A percentile compares a stretch with the other conserved stretches of the same genome.
Evolutionary conservation across 1,284 basidiomycete genomes (phyloP).

Genomic region (Pseudomicrostroma phylloplanum): DNA sequence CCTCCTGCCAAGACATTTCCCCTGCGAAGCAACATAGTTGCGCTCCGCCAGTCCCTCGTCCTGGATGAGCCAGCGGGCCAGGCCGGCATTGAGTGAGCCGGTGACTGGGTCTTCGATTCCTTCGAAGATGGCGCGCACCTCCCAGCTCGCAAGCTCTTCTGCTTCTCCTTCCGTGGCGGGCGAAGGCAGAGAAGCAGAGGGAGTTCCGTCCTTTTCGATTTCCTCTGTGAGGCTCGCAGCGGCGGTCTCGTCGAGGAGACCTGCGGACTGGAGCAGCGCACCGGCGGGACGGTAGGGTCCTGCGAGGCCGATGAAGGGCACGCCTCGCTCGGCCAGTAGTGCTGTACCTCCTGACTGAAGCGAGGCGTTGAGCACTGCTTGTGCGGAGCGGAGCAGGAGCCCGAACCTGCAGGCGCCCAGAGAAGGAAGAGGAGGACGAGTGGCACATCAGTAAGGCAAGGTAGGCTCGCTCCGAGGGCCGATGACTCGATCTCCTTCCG

Average conservation of each 20-base stretch:
- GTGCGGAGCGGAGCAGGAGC: constrained; percentile 22
- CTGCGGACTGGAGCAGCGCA: constrained; percentile 10
- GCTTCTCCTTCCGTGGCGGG: too few species aligned
- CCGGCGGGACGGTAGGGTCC: constrained; percentile 22
- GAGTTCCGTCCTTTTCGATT: too few species aligned
- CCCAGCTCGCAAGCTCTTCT: constrained; percentile 12
- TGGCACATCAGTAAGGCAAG: too few species aligned
- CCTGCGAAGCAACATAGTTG: constrained; percentile 5
- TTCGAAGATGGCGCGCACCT: constrained; percentile 30
- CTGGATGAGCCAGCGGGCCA: constrained; percentile 55
- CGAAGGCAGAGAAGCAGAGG: too few species aligned
- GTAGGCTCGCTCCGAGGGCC: too few species aligned
- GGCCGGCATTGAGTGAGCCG: constrained; percentile 27
- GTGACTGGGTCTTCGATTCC: constrained; percentile 37
- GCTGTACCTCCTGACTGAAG: too few species aligned
- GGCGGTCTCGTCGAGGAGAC: neutral
- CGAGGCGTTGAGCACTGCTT: constrained; percentile 23
- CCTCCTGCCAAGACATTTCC: neutral
- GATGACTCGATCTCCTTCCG: too few species aligned
- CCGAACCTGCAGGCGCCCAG: too few species aligned
- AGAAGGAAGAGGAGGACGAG: too few species aligned
- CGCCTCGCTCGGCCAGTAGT: too few species aligned
- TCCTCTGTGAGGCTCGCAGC: too few species aligned
- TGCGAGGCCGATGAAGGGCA: constrained; percentile 25
- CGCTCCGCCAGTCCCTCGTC: neutral